phyloP scores from a whole-genome alignment of 306 rosid species.

The Malus domestica region ASM211411v1 NC_041803.1:36405001-36405500 shows the following conservation, averaged over 20 bases:
- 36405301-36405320: neutral
- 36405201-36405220: slow-evolving; percentile 42
- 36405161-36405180: slow-evolving; percentile 94
- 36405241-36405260: neutral
- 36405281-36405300: neutral
- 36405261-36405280: neutral
- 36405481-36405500: too few species aligned
- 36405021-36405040: neutral
- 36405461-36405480: too few species aligned
- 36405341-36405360: too few species aligned
- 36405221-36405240: neutral
- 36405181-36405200: slow-evolving; percentile 70
- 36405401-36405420: too few species aligned
- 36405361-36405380: too few species aligned
- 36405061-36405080: neutral
- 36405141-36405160: slow-evolving; percentile 91
- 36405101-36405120: slow-evolving; percentile 17
- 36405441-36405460: too few species aligned
- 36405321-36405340: too few species aligned
- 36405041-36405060: neutral
- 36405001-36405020: neutral
- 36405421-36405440: too few species aligned
- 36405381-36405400: too few species aligned
- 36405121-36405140: slow-evolving; percentile 55
- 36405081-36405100: neutral